These are phyloP conservation scores for Aquilaria malaccensis DNA, from an alignment of 345 rosid genomes.

Conservation along the genomic window DNA sequence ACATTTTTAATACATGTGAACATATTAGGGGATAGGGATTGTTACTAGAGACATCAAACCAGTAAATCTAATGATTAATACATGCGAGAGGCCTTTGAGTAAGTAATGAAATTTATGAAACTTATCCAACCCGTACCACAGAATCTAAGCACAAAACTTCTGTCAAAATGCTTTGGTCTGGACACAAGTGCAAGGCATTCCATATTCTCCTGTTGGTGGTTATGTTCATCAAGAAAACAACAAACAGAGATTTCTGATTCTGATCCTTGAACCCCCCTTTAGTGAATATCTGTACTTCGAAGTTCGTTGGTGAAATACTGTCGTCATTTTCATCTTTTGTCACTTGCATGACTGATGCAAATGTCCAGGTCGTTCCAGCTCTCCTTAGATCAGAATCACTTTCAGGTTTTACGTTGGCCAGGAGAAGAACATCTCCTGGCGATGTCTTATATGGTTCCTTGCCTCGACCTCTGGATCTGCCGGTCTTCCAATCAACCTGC, in stretches of 20 bases:
- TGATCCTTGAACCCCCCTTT: constrained; percentile 1
- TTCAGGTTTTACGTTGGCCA: constrained; percentile 31
- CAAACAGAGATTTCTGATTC: constrained; percentile 16
- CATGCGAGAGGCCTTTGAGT: too few relatives aligned
- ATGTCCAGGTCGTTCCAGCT: constrained; percentile 23
- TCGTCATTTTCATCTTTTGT: neutral
- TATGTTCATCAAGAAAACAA: constrained; percentile 22
- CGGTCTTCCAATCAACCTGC: constrained; percentile 29
- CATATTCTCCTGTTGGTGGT: constrained; percentile 32
- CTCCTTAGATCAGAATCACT: constrained; percentile 26
- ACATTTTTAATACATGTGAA: too few relatives aligned
- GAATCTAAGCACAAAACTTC: constrained; percentile 17
- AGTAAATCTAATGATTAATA: too few relatives aligned
- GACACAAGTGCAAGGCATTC: constrained; percentile 24
- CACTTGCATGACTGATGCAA: constrained; percentile 15
- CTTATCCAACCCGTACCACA: constrained; percentile 20
- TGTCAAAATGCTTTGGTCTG: constrained; percentile 20
- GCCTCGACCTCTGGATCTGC: constrained; percentile 12
- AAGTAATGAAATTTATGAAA: too few relatives aligned
- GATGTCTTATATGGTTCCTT: constrained; percentile 31
- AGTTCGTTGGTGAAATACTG: constrained; percentile 5
- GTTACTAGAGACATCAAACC: too few relatives aligned
- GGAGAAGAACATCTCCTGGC: constrained; percentile 33
- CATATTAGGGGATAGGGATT: too few relatives aligned
- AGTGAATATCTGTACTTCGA: constrained; percentile 16